Evolutionary conservation across 2,329 filamentous ascomycete species (phyloP).

Genomic region (Botrytis fragariae): DNA sequence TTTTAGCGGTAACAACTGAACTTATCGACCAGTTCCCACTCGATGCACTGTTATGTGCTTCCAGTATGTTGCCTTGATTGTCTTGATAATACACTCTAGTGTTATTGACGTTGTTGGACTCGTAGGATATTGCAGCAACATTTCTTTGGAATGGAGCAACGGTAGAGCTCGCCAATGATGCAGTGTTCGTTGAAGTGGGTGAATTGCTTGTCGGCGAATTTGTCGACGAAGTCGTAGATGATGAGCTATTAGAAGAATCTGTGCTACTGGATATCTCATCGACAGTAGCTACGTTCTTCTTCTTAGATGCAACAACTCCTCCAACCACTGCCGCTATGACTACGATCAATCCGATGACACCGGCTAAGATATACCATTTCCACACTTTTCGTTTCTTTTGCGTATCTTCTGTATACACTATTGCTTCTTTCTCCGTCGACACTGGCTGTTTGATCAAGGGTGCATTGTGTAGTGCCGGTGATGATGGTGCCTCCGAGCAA

Average conservation of each 20-base stretch:
- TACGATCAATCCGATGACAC: neutral
- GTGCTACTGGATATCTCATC: neutral
- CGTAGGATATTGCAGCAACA: constrained; percentile 25
- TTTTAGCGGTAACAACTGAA: constrained; percentile 17
- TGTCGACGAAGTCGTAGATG: neutral
- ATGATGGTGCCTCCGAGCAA: neutral
- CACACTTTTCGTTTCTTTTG: neutral
- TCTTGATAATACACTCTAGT: constrained; percentile 26
- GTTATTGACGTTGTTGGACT: constrained; percentile 15
- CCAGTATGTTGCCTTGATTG: constrained; percentile 21
- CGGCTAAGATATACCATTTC: constrained; percentile 8
- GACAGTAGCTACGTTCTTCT: neutral
- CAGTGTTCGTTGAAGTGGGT: neutral
- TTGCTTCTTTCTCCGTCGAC: neutral
- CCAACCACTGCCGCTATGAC: neutral
- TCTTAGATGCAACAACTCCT: neutral
- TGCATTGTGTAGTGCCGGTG: neutral
- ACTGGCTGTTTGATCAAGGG: neutral
- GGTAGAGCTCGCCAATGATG: neutral
- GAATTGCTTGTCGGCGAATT: neutral
- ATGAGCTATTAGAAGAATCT: neutral
- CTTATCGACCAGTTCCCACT: constrained; percentile 20
- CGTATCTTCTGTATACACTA: neutral
- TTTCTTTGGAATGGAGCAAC: constrained; percentile 14
- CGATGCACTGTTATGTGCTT: constrained; percentile 18